phyloP scores from a whole-genome alignment of 1,139 yeast species.

The Pichia kudriavzevii region DNA sequence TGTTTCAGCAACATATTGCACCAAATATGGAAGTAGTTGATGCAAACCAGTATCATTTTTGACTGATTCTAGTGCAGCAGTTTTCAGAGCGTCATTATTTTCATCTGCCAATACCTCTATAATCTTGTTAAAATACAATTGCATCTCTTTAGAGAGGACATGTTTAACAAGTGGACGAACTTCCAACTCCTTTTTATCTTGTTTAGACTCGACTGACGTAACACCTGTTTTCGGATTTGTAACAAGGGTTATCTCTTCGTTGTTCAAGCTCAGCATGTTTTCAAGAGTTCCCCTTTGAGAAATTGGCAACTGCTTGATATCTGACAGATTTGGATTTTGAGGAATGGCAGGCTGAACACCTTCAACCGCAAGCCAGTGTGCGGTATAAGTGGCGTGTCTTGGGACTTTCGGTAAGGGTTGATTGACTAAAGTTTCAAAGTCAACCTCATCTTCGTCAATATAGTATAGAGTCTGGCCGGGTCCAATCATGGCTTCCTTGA shows the following conservation, averaged over 20 bases:
- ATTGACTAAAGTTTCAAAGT: slow-evolving; percentile 86
- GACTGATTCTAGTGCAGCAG: slow-evolving; percentile 77
- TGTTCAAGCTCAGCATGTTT: slow-evolving; percentile 31
- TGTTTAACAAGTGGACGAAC: slow-evolving; percentile 95
- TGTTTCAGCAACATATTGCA: slow-evolving; percentile 94
- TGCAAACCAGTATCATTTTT: slow-evolving; percentile 93
- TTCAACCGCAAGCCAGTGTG: slow-evolving; percentile 98
- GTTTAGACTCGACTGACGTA: slow-evolving; percentile 23
- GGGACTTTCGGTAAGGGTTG: slow-evolving; percentile 96
- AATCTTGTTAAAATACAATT: slow-evolving; percentile 86
- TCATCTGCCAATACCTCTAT: slow-evolving; percentile 67
- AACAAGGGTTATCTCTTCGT: slow-evolving; percentile 25
- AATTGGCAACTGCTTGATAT: slow-evolving; percentile 60
- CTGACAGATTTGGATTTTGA: slow-evolving; percentile 85
- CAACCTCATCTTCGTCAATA: slow-evolving; percentile 86
- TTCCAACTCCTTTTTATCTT: slow-evolving; percentile 55
- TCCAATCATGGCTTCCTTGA: slow-evolving; percentile 79
- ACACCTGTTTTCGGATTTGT: slow-evolving; percentile 25
- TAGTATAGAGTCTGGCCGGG: slow-evolving; percentile 94
- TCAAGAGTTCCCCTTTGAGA: slow-evolving; percentile 66
- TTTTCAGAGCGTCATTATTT: slow-evolving; percentile 52
- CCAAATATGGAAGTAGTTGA: slow-evolving; percentile 92
- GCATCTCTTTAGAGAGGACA: slow-evolving; percentile 88
- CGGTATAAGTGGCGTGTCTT: slow-evolving; percentile 82
- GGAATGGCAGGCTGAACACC: slow-evolving; percentile 98